Percentiles rank a stretch among this genome's conserved stretches.
These are phyloP conservation scores for Combretum micranthum DNA, from an alignment of 345 rosid species.

Conservation along the genomic window DNA sequence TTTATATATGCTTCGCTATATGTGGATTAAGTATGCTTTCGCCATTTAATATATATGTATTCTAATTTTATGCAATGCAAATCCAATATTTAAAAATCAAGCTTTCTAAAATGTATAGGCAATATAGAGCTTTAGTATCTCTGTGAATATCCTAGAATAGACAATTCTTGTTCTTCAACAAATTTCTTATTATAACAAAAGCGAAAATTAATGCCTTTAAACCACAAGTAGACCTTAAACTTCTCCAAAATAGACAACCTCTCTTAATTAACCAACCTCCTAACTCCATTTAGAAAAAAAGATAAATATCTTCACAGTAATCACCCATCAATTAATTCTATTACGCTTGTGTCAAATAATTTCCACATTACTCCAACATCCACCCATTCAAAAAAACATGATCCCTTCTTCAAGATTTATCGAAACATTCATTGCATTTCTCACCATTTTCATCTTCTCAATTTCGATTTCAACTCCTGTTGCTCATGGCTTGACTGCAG, in stretches of 20 bases:
- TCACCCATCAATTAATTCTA: too few relatives aligned
- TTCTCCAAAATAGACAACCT: slow-evolving; percentile 19
- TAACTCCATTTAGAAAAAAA: too few relatives aligned
- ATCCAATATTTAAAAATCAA: too few relatives aligned
- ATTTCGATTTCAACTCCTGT: slow-evolving; percentile 9
- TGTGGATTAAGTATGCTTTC: too few relatives aligned
- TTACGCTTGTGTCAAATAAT: too few relatives aligned
- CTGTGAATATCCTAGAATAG: neutral
- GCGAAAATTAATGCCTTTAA: slow-evolving; percentile 1
- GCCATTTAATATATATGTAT: too few relatives aligned
- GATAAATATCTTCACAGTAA: too few relatives aligned
- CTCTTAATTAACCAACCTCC: slow-evolving; percentile 10
- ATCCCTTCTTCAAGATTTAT: slow-evolving; percentile 6
- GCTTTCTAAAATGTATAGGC: too few relatives aligned
- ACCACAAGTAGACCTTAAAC: slow-evolving; percentile 18
- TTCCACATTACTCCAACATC: too few relatives aligned
- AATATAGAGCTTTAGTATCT: too few relatives aligned
- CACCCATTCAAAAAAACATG: slow-evolving; percentile 5
- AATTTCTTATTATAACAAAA: neutral
- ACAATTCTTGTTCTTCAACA: slow-evolving; percentile 4
- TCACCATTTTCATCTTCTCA: slow-evolving; percentile 12
- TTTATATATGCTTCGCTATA: too few relatives aligned
- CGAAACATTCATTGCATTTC: slow-evolving; percentile 3
- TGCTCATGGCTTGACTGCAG: slow-evolving; percentile 9
- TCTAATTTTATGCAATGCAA: too few relatives aligned